Evolutionary conservation across 2,329 filamentous ascomycete species (phyloP).

Genomic region (Alternaria sp.): DNA sequence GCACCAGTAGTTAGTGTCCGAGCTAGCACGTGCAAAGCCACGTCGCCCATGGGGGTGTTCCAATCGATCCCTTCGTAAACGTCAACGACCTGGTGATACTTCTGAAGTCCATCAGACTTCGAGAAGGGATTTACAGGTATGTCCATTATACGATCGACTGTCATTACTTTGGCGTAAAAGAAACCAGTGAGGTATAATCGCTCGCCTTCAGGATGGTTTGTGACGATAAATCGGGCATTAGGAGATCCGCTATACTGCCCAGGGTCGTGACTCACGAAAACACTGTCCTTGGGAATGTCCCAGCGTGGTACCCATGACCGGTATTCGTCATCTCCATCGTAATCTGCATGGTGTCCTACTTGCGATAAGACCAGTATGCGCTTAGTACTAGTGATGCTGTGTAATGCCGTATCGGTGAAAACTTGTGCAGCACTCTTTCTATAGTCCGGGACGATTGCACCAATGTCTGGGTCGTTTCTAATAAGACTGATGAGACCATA

Average conservation of each 20-base stretch:
- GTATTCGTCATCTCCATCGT: background rate
- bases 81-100: background rate
- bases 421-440: background rate
- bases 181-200: background rate
- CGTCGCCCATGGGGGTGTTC: background rate
- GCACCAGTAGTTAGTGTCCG: background rate
- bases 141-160: background rate
- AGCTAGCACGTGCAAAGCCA: background rate
- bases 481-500: slow-evolving; percentile 8
- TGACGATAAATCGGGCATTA: too few relatives aligned
- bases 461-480: fast-evolving
- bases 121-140: fast-evolving
- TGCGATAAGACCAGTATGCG: fast-evolving
- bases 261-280: too few relatives aligned
- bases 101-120: background rate
- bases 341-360: background rate
- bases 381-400: background rate
- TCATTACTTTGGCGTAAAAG: background rate
- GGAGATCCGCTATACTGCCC: too few relatives aligned
- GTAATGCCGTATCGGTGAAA: background rate
- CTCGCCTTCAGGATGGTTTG: fast-evolving
- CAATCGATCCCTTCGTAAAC: background rate
- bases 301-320: background rate
- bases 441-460: background rate
- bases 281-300: background rate